Conservation (phyloP, 208 protist genomes). For the Kentomonas sorsogonicus region DNA sequence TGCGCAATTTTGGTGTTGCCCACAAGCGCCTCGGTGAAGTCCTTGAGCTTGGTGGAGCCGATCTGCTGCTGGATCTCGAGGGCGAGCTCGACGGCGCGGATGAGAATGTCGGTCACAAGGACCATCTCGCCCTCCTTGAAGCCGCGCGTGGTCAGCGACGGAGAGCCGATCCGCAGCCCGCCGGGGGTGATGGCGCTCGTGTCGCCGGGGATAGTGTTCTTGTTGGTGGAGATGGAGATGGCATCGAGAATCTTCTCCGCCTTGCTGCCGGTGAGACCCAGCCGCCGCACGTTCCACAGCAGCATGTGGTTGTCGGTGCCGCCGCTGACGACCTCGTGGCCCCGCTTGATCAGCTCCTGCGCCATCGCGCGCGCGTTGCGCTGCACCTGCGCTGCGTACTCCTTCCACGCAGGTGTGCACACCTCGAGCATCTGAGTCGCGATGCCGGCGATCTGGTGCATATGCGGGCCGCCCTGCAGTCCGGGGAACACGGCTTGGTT, state of each 20-base stretch:
- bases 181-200: conserved; percentile 88
- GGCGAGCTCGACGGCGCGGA: conserved; percentile 77
- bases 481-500: conserved; percentile 98
- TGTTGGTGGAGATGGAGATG: conserved; percentile 95
- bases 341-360: conserved; percentile 55
- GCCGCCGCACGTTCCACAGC: conserved; percentile 95
- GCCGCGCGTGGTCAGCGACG: conserved; percentile 94
- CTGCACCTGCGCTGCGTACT: conserved; percentile 91
- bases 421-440: conserved; percentile 96
- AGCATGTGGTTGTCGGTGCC: conserved; percentile 98
- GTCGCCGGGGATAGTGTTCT: conserved; percentile 96
- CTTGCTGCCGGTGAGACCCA: conserved; percentile 93
- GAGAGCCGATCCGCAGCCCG: conserved; percentile 94
- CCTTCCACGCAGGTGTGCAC: conserved; percentile 86
- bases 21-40: conserved; percentile 62
- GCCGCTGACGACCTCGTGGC: conserved; percentile 92
- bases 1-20: conserved; percentile 26
- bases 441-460: conserved; percentile 96
- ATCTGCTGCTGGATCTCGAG: conserved; percentile 61
- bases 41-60: conserved; percentile 54
- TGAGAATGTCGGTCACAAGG: conserved; percentile 85
- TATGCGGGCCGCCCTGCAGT: conserved; percentile 97
- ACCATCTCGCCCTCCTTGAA: conserved; percentile 90
- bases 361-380: conserved; percentile 86
- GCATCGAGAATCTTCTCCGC: conserved; percentile 93